Evolutionary conservation across 2,329 filamentous ascomycete genomes (phyloP), one percentile per base, ranked within the genome.

Genomic region (Neurospora sp.): DNA sequence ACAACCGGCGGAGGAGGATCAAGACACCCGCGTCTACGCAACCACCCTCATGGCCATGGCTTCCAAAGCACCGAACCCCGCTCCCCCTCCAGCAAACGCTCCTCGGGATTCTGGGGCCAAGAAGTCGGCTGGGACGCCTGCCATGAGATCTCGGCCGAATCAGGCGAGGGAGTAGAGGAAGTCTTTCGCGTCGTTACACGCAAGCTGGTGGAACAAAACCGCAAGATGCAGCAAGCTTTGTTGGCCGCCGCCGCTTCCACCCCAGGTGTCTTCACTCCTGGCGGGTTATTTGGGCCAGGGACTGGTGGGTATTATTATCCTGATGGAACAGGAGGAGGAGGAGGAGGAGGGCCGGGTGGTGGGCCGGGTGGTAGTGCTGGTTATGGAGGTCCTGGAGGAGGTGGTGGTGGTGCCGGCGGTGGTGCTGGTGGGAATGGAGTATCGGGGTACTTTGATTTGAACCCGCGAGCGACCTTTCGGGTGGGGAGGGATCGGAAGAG

Each of bases 91-190:
- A 88, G 86, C 66, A 90, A 90, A 78, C 84, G 89, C 58, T 91
- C 88, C 76, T 91, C 88, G 43, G 91, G 91, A 1, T 93, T 93
- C 81, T 97, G 94, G 94, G 93, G 91, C 28, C 92, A 96, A 79
- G 94, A 97, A 78, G 89, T 93, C 6, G 93, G 94, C 68, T 98
- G 95, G 94, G 94, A 97, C 77, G 96, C 93, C 73, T 98, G 95
- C 79, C 96, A 98, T 80, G 96, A 99, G 82, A 95, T 99, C 77
- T 94, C 90, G 75, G 94, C 95, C 67, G 95, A 96, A 83, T 93
- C 91, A 76, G 94, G 94, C 70, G 94, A 97, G 83, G 95, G 95
- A 19, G 94, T 99, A 19, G 96, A 98, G 76, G 96, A 98, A 80
- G 93, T 99, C 0, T 98, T 98, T 76, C 87, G 95, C 23, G 87